These are phyloP conservation scores for Sphagnum magellanicum DNA, from an alignment of 228 moss, liverwort and hornwort genomes.

Conservation along the genomic window DNA sequence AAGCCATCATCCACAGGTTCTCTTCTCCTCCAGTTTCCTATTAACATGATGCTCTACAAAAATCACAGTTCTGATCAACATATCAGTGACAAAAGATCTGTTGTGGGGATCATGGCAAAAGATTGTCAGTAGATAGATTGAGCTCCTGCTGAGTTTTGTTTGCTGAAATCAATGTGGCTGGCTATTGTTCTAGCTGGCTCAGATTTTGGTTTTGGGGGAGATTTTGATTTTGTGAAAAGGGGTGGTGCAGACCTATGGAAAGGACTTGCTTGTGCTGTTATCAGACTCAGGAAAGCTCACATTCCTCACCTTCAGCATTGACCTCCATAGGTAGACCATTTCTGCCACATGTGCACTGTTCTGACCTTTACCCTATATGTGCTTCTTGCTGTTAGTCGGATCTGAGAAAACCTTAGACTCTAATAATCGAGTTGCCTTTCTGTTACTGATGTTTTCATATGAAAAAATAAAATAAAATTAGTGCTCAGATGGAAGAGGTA, in stretches of 20 bases:
- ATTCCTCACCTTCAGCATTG: conserved; percentile 89
- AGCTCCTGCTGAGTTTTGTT: too few species aligned
- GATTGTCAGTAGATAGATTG: too few species aligned
- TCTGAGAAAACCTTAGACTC: too few species aligned
- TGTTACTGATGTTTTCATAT: too few species aligned
- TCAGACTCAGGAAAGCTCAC: conserved; percentile 95
- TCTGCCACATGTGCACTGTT: background rate
- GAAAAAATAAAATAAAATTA: too few species aligned
- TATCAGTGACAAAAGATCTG: too few species aligned
- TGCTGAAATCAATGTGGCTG: too few species aligned
- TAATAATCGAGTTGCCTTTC: too few species aligned
- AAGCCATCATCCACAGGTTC: conserved; percentile 60
- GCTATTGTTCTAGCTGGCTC: background rate
- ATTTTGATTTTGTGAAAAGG: background rate
- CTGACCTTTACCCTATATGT: background rate
- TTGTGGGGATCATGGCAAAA: too few species aligned
- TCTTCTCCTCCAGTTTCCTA: background rate
- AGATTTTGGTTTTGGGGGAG: background rate
- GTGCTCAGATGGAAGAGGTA: too few species aligned
- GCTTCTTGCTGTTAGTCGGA: background rate
- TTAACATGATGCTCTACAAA: background rate
- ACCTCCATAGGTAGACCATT: conserved; percentile 64
- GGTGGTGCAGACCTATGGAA: conserved; percentile 54
- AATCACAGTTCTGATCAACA: background rate
- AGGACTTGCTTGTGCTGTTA: conserved; percentile 82